Base-by-base conservation (phyloP, 257 asterid genomes). In the Dorcoceras hygrometricum region DNA sequence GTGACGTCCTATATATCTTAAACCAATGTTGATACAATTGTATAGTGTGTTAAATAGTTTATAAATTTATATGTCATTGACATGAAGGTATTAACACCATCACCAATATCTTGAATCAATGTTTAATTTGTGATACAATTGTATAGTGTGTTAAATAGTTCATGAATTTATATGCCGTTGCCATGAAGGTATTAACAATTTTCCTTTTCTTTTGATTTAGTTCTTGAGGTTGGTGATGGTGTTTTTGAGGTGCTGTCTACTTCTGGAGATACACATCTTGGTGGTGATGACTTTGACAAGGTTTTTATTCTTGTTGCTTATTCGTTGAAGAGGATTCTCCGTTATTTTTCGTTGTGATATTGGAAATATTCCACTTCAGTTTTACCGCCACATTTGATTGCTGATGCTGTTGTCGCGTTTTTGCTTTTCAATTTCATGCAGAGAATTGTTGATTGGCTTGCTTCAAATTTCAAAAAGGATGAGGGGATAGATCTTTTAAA, bases 391-490 rank as follows among this genome's bases (percentile, higher is more conserved):
- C 28, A 64, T 36, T 23, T 23, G 62, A 29, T 59, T 65, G 23
- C 46, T 59, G 63, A 20, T 59, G 22, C 25, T 16, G 46, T 61
- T 56, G 24, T 68, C 25, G 6, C 71, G 18, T 75, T 34, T 67
- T 34, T 64, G 8, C n/a, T n/a, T n/a, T n/a, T n/a, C n/a, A 23
- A 24, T 32, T 50, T 72, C 19, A 23, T 78, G 57, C 88, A 93
- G 99, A 90, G 97, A 85, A 3, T 93, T 77, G 97, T 93, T 57
- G 99, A 93, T 80, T 93, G 99, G 97, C 96, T 93, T 12, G 86
- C 99, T 58, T 39, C 69, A 46, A 73, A 48, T 79, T 93, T 93
- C 81, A 93, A 93, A 89, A 90, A 58, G 66, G 79, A 90, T 69
- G 99, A 93, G 72, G 99, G 99, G 11, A 81, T 93, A 60, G 95